Percentiles rank a stretch among this genome's conserved stretches.
Conservation (phyloP, 73 alveolate species). For the Symbiodinium natans region DNA sequence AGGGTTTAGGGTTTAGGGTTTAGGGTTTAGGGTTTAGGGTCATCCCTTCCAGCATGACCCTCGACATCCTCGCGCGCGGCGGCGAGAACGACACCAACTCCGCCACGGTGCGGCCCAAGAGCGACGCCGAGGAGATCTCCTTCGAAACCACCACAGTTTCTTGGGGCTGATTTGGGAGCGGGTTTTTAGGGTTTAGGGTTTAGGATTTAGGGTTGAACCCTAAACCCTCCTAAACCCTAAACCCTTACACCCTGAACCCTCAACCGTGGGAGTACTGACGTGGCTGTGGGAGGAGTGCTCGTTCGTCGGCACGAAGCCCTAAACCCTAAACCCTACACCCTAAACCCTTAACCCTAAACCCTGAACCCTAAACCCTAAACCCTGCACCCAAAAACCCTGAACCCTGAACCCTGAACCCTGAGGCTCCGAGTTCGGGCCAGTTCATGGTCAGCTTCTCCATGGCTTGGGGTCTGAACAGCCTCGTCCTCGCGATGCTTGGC, state of each 20-base stretch:
- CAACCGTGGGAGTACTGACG: no score
- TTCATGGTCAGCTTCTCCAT: no score
- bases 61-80: conserved; percentile 20
- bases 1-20: no score
- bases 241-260: no score
- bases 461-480: no score
- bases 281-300: no score
- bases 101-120: conserved; percentile 4
- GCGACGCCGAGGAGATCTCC: conserved; percentile 25
- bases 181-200: background rate
- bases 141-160: background rate
- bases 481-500: no score
- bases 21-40: no score
- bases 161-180: background rate
- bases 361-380: background rate
- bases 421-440: no score
- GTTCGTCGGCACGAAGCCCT: no score
- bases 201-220: background rate
- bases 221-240: no score
- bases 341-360: background rate
- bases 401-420: background rate
- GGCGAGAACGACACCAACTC: conserved; percentile 43
- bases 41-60: conserved; percentile 6
- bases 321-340: no score
- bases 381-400: background rate